Conservation (phyloP, 2,329 filamentous ascomycete species). For the Alternaria tenuissima region DNA sequence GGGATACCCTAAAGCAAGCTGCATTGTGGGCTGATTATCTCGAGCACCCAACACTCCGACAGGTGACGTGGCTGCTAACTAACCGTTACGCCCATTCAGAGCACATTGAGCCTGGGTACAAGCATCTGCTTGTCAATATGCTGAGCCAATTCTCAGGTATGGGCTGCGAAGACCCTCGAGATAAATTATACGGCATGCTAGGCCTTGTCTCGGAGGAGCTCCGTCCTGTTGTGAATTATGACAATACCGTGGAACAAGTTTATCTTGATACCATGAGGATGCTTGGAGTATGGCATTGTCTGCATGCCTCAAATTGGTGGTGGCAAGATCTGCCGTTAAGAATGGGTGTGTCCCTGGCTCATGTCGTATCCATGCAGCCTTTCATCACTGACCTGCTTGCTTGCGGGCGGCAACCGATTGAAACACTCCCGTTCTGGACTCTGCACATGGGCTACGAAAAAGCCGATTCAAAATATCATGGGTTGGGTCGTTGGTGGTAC, state of each 20-base stretch:
- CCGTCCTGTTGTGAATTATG: slow-evolving; percentile 1
- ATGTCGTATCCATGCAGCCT: background rate
- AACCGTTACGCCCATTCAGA: background rate
- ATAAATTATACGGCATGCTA: slow-evolving; percentile 15
- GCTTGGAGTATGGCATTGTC: background rate
- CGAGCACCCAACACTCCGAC: background rate
- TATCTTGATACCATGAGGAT: slow-evolving; percentile 5
- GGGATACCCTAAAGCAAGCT: background rate
- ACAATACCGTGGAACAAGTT: background rate
- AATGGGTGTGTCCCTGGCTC: background rate
- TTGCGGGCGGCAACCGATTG: background rate
- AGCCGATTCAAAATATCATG: background rate
- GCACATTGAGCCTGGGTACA: background rate
- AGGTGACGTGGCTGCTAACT: background rate
- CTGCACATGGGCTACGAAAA: background rate
- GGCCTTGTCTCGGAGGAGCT: slow-evolving; percentile 5
- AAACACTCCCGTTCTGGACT: background rate
- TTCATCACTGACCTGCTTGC: slow-evolving; percentile 1
- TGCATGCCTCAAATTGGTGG: background rate
- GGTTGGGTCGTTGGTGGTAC: background rate
- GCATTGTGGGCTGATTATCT: background rate
- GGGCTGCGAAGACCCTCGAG: slow-evolving; percentile 11
- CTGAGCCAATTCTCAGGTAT: background rate
- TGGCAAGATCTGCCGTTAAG: background rate
- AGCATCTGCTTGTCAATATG: background rate